A percentile compares a stretch with the other conserved stretches of the same genome.
Evolutionary conservation across 495 filamentous ascomycete genomes (phyloP).

Genomic region (Rusavskia elegans): DNA sequence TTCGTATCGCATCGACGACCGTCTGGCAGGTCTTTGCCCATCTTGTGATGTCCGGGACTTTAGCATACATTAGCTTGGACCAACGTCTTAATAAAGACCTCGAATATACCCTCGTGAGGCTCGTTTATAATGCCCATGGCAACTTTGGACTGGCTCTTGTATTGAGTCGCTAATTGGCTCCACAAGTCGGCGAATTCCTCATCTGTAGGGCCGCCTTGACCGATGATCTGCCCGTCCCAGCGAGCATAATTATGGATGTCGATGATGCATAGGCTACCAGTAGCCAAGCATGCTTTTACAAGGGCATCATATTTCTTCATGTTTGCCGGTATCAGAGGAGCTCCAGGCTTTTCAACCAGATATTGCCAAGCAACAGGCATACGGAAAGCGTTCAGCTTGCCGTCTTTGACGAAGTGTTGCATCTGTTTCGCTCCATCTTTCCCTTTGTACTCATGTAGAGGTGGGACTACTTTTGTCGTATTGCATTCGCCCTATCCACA

Average conservation of each 20-base stretch:
- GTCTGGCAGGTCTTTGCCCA: conserved; percentile 40
- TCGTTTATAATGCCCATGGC: conserved; percentile 53
- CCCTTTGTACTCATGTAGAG: conserved; percentile 2
- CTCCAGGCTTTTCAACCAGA: conserved; percentile 34
- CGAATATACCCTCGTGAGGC: conserved; percentile 26
- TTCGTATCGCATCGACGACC: conserved; percentile 40
- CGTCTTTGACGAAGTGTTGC: conserved; percentile 35
- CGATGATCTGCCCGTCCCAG: conserved; percentile 43
- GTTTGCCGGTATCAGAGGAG: conserved; percentile 28
- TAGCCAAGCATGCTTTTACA: conserved; percentile 39
- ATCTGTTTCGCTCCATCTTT: conserved; percentile 30
- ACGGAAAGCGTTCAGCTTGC: conserved; percentile 39
- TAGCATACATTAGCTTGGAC: conserved; percentile 5
- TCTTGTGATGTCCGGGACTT: conserved; percentile 25
- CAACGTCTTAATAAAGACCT: not conserved
- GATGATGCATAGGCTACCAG: conserved; percentile 40
- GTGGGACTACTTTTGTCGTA: conserved; percentile 1
- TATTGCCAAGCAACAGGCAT: conserved; percentile 41
- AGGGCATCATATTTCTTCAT: conserved; percentile 38
- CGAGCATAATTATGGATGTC: conserved; percentile 45
- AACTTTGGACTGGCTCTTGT: conserved; percentile 27
- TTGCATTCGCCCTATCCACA: not conserved
- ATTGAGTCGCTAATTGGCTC: conserved; percentile 39
- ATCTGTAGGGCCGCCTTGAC: conserved; percentile 27
- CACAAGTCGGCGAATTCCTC: conserved; percentile 40